Base-by-base conservation (phyloP, 345 rosid genomes). In the Melaleuca quinquenervia region DNA sequence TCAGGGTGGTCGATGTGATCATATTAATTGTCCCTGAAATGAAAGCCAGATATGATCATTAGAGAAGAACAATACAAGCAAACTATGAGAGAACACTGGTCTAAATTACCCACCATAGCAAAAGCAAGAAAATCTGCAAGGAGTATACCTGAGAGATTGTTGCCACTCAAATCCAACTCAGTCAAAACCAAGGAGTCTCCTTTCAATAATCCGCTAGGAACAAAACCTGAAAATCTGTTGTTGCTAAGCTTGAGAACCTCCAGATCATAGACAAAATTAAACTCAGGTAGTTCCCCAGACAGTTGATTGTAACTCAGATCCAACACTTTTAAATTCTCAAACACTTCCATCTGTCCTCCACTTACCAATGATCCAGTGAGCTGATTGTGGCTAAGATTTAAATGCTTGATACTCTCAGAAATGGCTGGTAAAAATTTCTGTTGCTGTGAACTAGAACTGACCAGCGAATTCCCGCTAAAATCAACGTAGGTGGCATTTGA, bases 241-340 rank as follows among this genome's bases (percentile, higher is more conserved):
- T 95, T 96, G 90, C 98, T 93, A 85, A 97, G 98, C 88, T 91
- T 94, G 85, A 97, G 98, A 70, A 97, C 95, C 89, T 95, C 92
- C 88, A 97, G 99, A 82, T 96, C 97, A 89, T 97, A 96, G 51
- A 93, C 95, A 90, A 93, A 97, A 88, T 90, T 92, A 88, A 97
- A 96, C 86, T 96, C 98, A 45, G 99, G 99, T 90, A 97, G 90
- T 78, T 96, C 98, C 85, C 99, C 99, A 24, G 98, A 90, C n/a
- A 97, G 88, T 87, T 90, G 94, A 89, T 97, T 97, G 90, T 95
- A 94, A 93, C 99, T 97, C 90, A 96, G 92, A 92, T 96, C 98
- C 95, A 95, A 89, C 83, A 95, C 95, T 88, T 91, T 93, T 86
- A 97, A 85, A 90, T 89, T 94, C 86, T 92, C 94, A 89, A 97